Base-by-base conservation (phyloP, 2,329 filamentous ascomycete species). In the Apiospora rasikravindrae region DNA sequence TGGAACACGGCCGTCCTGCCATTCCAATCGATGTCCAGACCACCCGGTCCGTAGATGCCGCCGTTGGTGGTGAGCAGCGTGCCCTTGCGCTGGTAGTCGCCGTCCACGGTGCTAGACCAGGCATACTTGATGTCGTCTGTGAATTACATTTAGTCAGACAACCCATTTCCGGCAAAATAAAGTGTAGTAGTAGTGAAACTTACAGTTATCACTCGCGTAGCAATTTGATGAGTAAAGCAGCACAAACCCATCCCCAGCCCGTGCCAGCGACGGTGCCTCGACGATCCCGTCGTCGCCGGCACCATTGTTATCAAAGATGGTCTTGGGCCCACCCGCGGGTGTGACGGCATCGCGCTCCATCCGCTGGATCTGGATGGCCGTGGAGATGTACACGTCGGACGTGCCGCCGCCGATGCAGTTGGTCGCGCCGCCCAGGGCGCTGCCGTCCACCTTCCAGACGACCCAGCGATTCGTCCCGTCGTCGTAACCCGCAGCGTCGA, bases 191-290 rank as follows among this genome's bases (percentile, higher is more conserved):
- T 24, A 42, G 42, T 8, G 14, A 45, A 26, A 57, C 68, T 51
- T 44, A 69, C 68, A 80, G 74, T 80, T 78, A 70, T 80, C 79
- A 72, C 76, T 80, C 1, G 76, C 74, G 73, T 78, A 80, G 75
- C 79, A 80, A 70, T 80, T 77, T 19, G 78, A 76, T 72, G 78
- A 79, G 72, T 80, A 80, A 73, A 80, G 80, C 14, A 80, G 73
- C 57, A 80, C 74, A 44, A 73, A 80, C 2, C 77, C 78, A 44
- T 75, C 67, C 6, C 67, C 73, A 29, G 79, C 76, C 75, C 78
- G 76, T 68, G 79, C 80, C 53, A 80, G 73, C 10, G 77, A 61
- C 16, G 79, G 79, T 11, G 77, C 79, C 72, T 80, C 78, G 0
- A 80, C 78, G 11, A 80, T 76, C 26, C 79, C 79, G 69, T 80